Base-by-base conservation (phyloP, 2,329 filamentous ascomycete genomes). In the Epichloe hybrida region DNA sequence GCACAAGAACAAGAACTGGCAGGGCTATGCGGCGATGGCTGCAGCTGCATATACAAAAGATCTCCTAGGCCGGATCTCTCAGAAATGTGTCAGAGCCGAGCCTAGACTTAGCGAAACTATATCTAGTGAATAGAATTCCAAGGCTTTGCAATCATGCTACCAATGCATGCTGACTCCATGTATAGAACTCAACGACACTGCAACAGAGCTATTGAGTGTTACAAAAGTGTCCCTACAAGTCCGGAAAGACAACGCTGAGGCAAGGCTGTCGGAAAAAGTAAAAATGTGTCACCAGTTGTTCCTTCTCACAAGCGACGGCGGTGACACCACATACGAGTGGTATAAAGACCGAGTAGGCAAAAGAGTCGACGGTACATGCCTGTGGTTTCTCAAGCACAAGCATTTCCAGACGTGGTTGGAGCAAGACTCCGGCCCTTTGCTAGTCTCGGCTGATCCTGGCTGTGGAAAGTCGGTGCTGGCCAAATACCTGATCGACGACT, bases 371-470 rank as follows among this genome's bases (percentile, higher is more conserved):
- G 58, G 54, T 9, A 68, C 61, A 9, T 68, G 66, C 49, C 43
- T 52, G 31, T 69, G 61, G 67, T 63, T 62, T 49, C 60, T 66
- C 15, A 11, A 56, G 1, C 62, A 69, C 39, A 20, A 56, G 1
- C 49, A 57, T 40, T 69, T 62, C 49, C 50, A 55, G 13, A 5
- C 17, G 0, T 70, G 66, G 67, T 36, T 61, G 15, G 42, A 52
- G 4, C 46, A 58, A 9, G 56, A 59, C 0, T 62, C 61, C 0
- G 62, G 61, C 0, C 58, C 61, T 0, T 53, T 70, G 7, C 56
- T 66, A 23, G 59, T 70, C 23, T 61, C 68, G 3, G 67, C 64
- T 2, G 66, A 69, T 52, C 66, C 66, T 23, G 67, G 67, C 0
- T 70, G 64, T 48, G 66, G 23, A 2, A 23, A 27, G 23, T 27